Base-by-base conservation (phyloP, 2,329 filamentous ascomycete species). In the Colletotrichum lentis region DNA sequence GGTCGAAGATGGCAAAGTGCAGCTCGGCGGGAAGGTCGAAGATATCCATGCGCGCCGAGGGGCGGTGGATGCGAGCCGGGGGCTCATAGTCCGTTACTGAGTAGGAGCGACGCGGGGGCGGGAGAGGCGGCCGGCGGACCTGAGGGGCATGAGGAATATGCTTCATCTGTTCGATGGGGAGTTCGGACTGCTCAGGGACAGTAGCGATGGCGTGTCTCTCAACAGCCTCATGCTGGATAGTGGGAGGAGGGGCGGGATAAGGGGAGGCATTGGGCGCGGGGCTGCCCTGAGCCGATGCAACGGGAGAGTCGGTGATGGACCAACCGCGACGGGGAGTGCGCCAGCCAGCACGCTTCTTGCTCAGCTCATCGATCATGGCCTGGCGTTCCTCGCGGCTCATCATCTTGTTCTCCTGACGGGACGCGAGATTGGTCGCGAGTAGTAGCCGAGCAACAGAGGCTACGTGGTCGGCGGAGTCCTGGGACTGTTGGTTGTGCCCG, bases 21-120 rank as follows among this genome's bases (percentile, higher is more conserved):
- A 90, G 79, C 76, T 90, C 88, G 0, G 83, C 76, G 16, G 88
- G 87, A 2, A 90, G 80, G 60, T 86, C 82, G 44, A 81, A 73
- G 8, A 90, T 77, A 18, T 80, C 80, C 55, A 86, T 77, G 62
- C 77, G 77, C 56, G 78, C 73, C 6, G 84, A 82, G 1, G 83
- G 83, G 58, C 76, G 79, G 58, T 86, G 84, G 58, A 81, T 83
- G 64, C 82, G 80, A 10, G 83, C 73, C 10, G 77, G 74, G 0
- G 86, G 86, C 74, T 87, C 85, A 63, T 85, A 84, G 76, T 88
- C 85, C 74, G 84, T 88, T n/a, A 87, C 84, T 10, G 86, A 88
- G 75, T 88, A 86, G 12, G 86, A 88, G 35, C 86, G 82, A 27
- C 83, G 84, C 12, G 85, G 85, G 18, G 81, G 78, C 11, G 81